Percentiles rank a stretch among this genome's conserved stretches.
Evolutionary conservation across 2,329 filamentous ascomycete species (phyloP).

Genomic region (Epichloe scottii): DNA sequence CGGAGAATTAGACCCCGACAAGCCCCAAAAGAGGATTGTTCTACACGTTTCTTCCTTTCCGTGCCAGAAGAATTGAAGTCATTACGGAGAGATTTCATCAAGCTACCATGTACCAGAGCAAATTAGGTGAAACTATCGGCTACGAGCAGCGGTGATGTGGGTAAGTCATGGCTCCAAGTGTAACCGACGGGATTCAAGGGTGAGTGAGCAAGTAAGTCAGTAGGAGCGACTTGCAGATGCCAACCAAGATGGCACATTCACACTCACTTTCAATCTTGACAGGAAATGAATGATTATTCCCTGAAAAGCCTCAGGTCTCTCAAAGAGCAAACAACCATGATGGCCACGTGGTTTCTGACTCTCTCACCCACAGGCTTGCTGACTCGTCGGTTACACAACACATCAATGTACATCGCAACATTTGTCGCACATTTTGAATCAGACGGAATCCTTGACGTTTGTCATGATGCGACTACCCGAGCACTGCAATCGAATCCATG

Average conservation of each 20-base stretch:
- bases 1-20: conserved; percentile 4
- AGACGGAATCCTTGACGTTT: conserved; percentile 3
- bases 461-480: conserved; percentile 6
- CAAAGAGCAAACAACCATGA: neutral
- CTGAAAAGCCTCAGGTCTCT: neutral
- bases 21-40: neutral
- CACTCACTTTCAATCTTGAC: neutral
- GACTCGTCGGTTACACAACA: conserved; percentile 3
- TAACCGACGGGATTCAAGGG: neutral
- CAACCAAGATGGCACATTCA: neutral
- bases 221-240: neutral
- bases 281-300: neutral
- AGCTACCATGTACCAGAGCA: neutral
- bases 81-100: neutral
- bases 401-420: conserved; percentile 1
- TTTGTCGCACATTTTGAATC: neutral
- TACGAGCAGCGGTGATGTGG: conserved; percentile 1
- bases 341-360: conserved; percentile 3
- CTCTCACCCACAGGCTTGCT: neutral
- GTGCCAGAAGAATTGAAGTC: neutral
- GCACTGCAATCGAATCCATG: neutral
- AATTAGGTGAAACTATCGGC: neutral
- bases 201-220: neutral
- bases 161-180: conserved; percentile 1
- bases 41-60: neutral